A percentile compares a stretch with the other conserved stretches of the same genome.
phyloP scores from a whole-genome alignment of 192 early-diverging fungal genomes.

The Backusella liffmaniae region DNA sequence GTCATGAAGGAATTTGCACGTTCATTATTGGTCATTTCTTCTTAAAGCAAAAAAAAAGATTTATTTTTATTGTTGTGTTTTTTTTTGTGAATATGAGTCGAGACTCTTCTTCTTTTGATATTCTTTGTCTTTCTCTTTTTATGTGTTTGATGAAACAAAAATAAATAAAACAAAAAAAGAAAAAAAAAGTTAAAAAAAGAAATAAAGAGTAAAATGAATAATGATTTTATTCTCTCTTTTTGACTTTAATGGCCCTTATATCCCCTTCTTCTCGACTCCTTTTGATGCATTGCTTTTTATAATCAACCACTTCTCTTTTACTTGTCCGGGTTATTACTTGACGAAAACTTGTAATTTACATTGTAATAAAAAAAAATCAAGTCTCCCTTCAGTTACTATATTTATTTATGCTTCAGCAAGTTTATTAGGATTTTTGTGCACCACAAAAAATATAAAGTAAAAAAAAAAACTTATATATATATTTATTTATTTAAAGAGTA shows the following conservation, averaged over 20 bases:
- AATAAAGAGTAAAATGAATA: slow-evolving; percentile 1
- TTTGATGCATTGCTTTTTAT: slow-evolving; percentile 6
- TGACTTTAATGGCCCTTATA: background rate
- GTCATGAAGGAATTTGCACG: slow-evolving; percentile 5
- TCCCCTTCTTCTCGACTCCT: background rate
- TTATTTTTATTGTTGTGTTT: background rate
- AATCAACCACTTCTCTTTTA: background rate
- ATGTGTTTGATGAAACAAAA: background rate
- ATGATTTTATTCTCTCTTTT: background rate
- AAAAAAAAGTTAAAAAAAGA: background rate
- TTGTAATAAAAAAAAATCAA: background rate
- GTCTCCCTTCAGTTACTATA: background rate
- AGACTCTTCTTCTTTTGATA: background rate
- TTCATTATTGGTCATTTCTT: slow-evolving; percentile 1
- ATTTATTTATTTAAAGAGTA: background rate
- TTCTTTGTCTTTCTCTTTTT: slow-evolving; percentile 1
- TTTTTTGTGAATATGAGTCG: slow-evolving; percentile 7
- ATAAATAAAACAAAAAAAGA: background rate
- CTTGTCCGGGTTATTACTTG: background rate
- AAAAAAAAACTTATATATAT: background rate
- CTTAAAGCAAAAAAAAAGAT: background rate
- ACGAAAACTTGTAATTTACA: background rate
- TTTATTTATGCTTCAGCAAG: background rate
- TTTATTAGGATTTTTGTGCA: background rate
- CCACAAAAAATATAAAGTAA: background rate